Conservation (phyloP, 1,284 basidiomycete genomes). For the Cerioporus squamosus region DNA sequence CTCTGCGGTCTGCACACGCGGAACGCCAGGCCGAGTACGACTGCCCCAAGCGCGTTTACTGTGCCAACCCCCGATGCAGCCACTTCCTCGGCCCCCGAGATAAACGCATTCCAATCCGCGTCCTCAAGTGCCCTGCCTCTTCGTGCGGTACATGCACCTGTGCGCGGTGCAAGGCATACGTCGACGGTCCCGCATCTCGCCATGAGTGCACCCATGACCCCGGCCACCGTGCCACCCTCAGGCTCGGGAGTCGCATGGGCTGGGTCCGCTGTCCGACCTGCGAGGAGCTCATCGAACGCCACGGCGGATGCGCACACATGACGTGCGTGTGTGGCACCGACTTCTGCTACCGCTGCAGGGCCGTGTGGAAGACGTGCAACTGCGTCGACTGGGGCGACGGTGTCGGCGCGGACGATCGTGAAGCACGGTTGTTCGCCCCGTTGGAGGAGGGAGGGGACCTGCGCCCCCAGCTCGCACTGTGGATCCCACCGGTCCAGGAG, state of each 20-base stretch:
- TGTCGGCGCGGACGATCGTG: slow-evolving; percentile 39
- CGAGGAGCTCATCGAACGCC: slow-evolving; percentile 45
- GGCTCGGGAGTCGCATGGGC: slow-evolving; percentile 36
- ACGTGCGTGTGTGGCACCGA: slow-evolving; percentile 49
- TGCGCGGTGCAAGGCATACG: slow-evolving; percentile 37
- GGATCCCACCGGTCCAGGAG: slow-evolving; percentile 10
- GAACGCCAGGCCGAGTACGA: slow-evolving; percentile 40
- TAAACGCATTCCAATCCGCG: slow-evolving; percentile 19
- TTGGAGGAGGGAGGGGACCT: slow-evolving; percentile 14
- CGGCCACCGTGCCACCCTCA: slow-evolving; percentile 35
- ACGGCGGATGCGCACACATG: slow-evolving; percentile 50
- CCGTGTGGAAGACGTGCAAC: slow-evolving; percentile 43
- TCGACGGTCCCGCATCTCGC: slow-evolving; percentile 17
- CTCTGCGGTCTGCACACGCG: slow-evolving; percentile 31
- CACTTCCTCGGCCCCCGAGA: slow-evolving; percentile 43
- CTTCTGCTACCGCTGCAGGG: slow-evolving; percentile 49
- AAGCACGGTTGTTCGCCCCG: slow-evolving; percentile 35
- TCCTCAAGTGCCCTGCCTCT: slow-evolving; percentile 25
- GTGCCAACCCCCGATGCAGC: slow-evolving; percentile 43
- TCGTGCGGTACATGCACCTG: slow-evolving; percentile 39
- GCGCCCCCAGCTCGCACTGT: slow-evolving; percentile 3
- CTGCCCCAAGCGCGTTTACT: slow-evolving; percentile 47
- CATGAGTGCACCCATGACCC: slow-evolving; percentile 35
- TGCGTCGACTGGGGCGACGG: slow-evolving; percentile 47
- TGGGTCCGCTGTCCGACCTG: slow-evolving; percentile 51